Evolutionary conservation across 371 early-diverging fungal genomes (phyloP), one percentile per base, ranked within the genome.

Genomic region (Nosema muscidifuracis): DNA sequence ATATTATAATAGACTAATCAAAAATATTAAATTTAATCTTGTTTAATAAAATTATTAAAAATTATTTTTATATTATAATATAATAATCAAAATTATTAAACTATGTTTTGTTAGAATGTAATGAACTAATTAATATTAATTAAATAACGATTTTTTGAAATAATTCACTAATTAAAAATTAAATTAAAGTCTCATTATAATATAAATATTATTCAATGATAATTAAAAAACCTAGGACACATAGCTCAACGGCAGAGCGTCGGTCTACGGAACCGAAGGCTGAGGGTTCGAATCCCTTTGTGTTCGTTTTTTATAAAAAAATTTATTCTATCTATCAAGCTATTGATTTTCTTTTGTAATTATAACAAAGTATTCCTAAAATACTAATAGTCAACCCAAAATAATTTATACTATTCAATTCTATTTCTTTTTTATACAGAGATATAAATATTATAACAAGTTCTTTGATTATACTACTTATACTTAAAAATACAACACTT

Each of bases 401-500:
- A 51, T 73, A 64, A 76, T 83, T 83, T 50, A 77, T 28, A 13
- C 1, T 44, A 22, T 40, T 62, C 18, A 83, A 51, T 3, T 44
- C 16, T 26, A 81, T 63, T 22, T 70, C 65, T 36, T 73, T 63
- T 56, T 34, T 53, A 34, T 38, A 13, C 26, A 81, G 73, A 9
- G 80, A 78, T 51, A 76, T 69, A 22, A 69, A 16, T n/a, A 83
- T 67, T 38, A 83, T 81, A 15, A 77, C 51, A 12, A 83, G 31
- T 66, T 83, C 84, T 65, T 83, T 83, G 3, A 75, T 56, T 22
- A 81, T 80, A 20, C 79, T 71, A 13, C 75, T 44, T 22, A 83
- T 44, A 65, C 74, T 73, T 31, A 81, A 70, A 55, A 75, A 80
- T 30, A 83, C 61, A 18, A 81, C 81, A 60, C 73, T 75, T 7